phyloP scores from a whole-genome alignment of 2,329 filamentous ascomycete species.

The Acrocalymma vagum region DNA sequence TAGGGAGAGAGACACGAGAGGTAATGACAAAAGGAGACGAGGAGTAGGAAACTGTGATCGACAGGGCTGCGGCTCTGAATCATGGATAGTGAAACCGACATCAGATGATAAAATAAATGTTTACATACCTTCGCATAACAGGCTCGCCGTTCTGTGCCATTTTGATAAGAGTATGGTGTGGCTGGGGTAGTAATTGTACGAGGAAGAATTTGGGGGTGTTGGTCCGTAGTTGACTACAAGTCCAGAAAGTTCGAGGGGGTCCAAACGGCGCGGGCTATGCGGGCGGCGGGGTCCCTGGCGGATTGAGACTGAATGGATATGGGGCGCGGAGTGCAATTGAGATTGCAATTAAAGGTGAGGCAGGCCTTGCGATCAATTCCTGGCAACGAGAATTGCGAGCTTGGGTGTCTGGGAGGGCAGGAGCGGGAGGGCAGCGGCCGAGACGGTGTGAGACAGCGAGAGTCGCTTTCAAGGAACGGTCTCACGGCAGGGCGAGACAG shows the following conservation, averaged over 20 bases:
- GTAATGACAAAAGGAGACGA: neutral
- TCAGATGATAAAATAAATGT: slow-evolving; percentile 18
- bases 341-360: no score
- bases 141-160: slow-evolving; percentile 58
- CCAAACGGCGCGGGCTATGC: neutral
- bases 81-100: slow-evolving; percentile 7
- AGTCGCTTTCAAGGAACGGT: no score
- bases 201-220: slow-evolving; percentile 2
- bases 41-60: neutral
- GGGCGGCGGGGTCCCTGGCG: no score
- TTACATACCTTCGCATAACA: slow-evolving; percentile 72
- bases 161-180: slow-evolving; percentile 14
- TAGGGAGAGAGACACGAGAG: neutral
- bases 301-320: no score
- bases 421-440: no score
- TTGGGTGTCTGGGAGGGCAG: no score
- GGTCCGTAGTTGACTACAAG: slow-evolving; percentile 7
- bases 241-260: slow-evolving; percentile 3
- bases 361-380: no score
- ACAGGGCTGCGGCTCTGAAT: slow-evolving; percentile 1
- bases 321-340: no score
- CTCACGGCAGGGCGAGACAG: no score
- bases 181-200: slow-evolving; percentile 7
- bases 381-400: no score
- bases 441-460: no score